Conservation (phyloP, 768 basidiomycete species). For the Kondoa malvinella region DNA sequence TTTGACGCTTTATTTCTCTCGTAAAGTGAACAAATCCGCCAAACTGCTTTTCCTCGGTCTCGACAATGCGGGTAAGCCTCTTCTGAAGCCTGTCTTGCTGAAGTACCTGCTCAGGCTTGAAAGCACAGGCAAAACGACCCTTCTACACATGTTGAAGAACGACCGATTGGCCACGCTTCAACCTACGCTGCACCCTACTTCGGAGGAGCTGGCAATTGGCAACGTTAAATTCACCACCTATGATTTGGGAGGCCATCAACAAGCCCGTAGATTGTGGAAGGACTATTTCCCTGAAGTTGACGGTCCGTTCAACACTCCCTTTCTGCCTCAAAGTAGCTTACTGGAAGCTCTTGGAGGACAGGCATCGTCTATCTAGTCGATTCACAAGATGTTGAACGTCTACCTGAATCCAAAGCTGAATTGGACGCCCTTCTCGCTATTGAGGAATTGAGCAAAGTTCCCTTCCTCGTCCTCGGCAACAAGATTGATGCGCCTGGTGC, state of each 20-base stretch:
- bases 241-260: slow-evolving; percentile 92
- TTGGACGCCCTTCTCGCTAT: slow-evolving; percentile 89
- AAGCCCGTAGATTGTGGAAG: slow-evolving; percentile 96
- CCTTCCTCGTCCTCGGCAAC: slow-evolving; percentile 96
- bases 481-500: slow-evolving; percentile 99
- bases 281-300: slow-evolving; percentile 99
- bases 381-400: slow-evolving; percentile 89
- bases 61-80: slow-evolving; percentile 98
- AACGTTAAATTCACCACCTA: slow-evolving; percentile 99
- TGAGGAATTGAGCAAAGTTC: slow-evolving; percentile 85
- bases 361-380: slow-evolving; percentile 90
- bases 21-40: slow-evolving; percentile 52
- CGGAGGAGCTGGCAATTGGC: slow-evolving; percentile 95
- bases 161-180: slow-evolving; percentile 92
- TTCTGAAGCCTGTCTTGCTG: slow-evolving; percentile 33
- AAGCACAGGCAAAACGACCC: slow-evolving; percentile 19
- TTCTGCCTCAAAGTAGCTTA: not conserved
- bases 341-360: not conserved
- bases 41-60: slow-evolving; percentile 98
- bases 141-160: slow-evolving; percentile 98
- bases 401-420: slow-evolving; percentile 90
- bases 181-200: slow-evolving; percentile 95
- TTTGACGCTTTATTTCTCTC: not conserved
- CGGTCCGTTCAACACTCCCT: slow-evolving; percentile 33
- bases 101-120: not conserved